A percentile compares a stretch with the other conserved stretches of the same genome.
Conservation (phyloP, 768 basidiomycete genomes). For the Tricholoma flavovirens region DNA sequence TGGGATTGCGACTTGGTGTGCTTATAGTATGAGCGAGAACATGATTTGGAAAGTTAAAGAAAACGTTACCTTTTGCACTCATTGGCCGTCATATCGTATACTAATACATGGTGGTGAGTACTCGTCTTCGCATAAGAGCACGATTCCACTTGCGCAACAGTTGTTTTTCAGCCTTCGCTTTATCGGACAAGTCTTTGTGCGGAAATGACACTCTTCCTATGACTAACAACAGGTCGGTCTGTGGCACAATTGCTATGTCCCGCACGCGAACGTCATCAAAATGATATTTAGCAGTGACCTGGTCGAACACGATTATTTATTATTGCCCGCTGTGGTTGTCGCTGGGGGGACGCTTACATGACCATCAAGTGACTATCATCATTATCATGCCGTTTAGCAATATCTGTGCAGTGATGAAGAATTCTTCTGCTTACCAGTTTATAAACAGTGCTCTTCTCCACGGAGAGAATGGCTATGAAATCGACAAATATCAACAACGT, state of each 20-base stretch:
- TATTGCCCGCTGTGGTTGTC: background rate
- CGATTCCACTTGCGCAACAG: background rate
- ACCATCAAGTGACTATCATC: background rate
- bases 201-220: background rate
- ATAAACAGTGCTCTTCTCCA: slow-evolving; percentile 11
- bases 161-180: slow-evolving; percentile 1
- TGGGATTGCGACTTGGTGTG: background rate
- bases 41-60: background rate
- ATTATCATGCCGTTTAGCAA: background rate
- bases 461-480: slow-evolving; percentile 4
- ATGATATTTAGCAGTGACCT: background rate
- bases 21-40: background rate
- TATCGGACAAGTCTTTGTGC: background rate
- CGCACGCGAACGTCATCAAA: slow-evolving; percentile 2
- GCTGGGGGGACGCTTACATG: background rate
- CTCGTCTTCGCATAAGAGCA: background rate
- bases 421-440: slow-evolving; percentile 6
- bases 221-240: background rate
- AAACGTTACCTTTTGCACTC: background rate
- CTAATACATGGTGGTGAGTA: background rate
- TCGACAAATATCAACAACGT: background rate
- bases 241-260: slow-evolving; percentile 2
- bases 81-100: background rate
- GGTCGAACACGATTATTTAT: background rate
- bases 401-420: background rate